Evolutionary conservation across 805 yeast genomes (phyloP), one percentile per base, ranked within the genome.

Genomic region (Candida corydali): DNA sequence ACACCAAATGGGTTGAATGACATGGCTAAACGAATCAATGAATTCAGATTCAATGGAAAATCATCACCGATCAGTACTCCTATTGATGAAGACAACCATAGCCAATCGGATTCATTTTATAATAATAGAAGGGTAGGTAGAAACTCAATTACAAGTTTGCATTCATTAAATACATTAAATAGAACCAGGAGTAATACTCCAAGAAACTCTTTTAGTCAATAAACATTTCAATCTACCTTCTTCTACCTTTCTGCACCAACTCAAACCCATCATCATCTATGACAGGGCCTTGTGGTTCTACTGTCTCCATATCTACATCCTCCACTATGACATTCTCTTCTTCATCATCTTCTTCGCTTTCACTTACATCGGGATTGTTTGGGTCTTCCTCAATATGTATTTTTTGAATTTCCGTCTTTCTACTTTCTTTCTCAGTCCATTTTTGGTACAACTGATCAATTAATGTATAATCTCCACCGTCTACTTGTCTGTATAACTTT

Each of bases 221-320:
- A 27, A 15, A 36, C 11, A 9, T 15, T n/a, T 17, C 4, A 8
- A 19, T 18, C 14, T 29, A 35, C 26, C 39, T 39, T 57, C 73
- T 72, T 57, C 73, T 70, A 6, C 50, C 80, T 52, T 77, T 80
- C 50, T 80, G 87, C 3, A 91, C 97, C 42, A 87, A 61, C 49
- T 88, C 93, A 53, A 91, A 91, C 1, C 98, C 98, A 54, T 91
- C 98, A 23, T 91, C 98, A 54, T 91, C 98, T 7, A 91, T 72
- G 8, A 83, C 55, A 2, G 95, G 95, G 14, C 42, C 42, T 14
- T 60, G 60, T 26, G 44, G 42, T 24, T 52, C 53, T 31, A 60
- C 63, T 3, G 59, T 47, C 11, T 62, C 64, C 66, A 64, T 61
- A 8, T 43, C 49, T 4, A 32, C 28, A 32, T 32, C 34, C 15